Evolutionary conservation across 306 rosid species (phyloP).

Genomic region (Aeschynomene evenia): DNA sequence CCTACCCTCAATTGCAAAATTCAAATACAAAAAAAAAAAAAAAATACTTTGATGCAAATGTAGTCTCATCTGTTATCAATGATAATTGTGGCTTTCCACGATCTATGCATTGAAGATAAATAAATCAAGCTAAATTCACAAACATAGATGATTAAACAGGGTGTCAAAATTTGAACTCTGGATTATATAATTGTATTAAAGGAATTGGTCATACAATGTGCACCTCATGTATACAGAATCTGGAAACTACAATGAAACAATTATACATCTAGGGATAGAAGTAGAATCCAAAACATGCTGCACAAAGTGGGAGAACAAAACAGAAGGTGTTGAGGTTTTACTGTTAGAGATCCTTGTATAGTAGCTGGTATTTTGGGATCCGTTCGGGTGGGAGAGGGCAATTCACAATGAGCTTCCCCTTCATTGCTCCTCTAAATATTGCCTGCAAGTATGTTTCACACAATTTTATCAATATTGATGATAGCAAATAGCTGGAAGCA

Average conservation of each 20-base stretch:
- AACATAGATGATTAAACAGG: background rate
- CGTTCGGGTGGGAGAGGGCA: constrained; percentile 71
- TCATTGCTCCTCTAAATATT: constrained; percentile 85
- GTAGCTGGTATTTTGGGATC: constrained; percentile 68
- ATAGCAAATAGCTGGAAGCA: background rate
- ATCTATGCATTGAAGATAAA: background rate
- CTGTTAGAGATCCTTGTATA: constrained; percentile 64
- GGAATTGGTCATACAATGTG: background rate
- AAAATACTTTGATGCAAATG: no score
- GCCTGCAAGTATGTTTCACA: constrained; percentile 46
- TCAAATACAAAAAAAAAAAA: background rate
- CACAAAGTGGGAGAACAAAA: background rate
- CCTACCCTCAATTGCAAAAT: background rate
- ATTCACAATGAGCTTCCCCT: constrained; percentile 76
- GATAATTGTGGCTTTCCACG: background rate
- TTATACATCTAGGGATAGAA: background rate
- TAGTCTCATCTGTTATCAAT: background rate
- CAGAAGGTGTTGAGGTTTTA: background rate
- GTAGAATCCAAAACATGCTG: background rate
- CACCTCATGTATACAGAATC: background rate
- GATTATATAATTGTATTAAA: no score
- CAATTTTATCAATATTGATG: constrained; percentile 14
- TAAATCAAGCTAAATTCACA: background rate
- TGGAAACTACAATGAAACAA: background rate
- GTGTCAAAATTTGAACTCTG: background rate